Evolutionary conservation across 257 asterid genomes (phyloP), one percentile per base, ranked within the genome.

Genomic region (Nicotiana obtusifolia): DNA sequence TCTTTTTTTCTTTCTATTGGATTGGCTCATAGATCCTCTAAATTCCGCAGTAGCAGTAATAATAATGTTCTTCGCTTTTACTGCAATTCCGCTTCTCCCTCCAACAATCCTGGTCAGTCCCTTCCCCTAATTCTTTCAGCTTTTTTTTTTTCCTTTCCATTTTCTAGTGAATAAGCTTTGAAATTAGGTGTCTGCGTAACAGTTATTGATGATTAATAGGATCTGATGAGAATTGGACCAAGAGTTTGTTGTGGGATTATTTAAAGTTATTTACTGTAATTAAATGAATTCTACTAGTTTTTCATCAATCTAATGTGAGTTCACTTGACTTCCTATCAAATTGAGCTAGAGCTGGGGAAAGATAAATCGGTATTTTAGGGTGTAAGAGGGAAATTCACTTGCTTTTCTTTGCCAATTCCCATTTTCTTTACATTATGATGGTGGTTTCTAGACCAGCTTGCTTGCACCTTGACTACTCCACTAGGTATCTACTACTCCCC

Each of bases 101-200:
- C 91, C 84, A 79, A 80, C 35, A 87, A 84, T 59, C 91, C 88
- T 78, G 97, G 98, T 94, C 80, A 85, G 92, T 89, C 7, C 10
- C 3, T 64, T 8, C 1, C 31, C 44, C 44, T 68, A 7, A 16
- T 67, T 73, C 17, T 10, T 75, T 49, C 28, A 22, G 64, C 10
- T 5, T 59, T 19, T 28, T 7, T 3, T 44, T 71, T 35, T 6
- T n/a, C 4, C 10, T n/a, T 13, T 20, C 30, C 5, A 8, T 41
- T 20, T 60, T 60, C 65, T 60, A 5, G 62, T 19, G 62, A 56
- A 56, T 56, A 19, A 56, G 22, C 62, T 19, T 16, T 56, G 65
- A 60, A 10, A 20, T 60, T 0, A 62, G 68, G 37, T 62, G 68
- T 62, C 37, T 26, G 11, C 3, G n/a, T 62, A 10, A 62, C 31